A percentile compares a stretch with the other conserved stretches of the same genome.
phyloP scores from a whole-genome alignment of 495 filamentous ascomycete genomes.

The Xylaria longipes region DNA sequence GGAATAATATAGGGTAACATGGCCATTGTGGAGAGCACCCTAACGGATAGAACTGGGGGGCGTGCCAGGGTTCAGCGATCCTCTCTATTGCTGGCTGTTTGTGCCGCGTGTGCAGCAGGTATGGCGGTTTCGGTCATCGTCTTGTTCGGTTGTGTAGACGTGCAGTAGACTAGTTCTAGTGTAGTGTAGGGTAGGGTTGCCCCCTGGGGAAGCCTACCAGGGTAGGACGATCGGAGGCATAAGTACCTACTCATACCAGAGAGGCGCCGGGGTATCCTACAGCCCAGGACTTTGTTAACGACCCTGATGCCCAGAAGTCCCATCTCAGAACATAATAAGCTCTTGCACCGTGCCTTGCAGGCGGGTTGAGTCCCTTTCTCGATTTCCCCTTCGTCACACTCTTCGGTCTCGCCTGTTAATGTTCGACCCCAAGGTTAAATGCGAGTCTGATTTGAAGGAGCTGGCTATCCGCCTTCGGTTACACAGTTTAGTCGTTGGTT shows the following conservation, averaged over 20 bases:
- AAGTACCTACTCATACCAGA: too few relatives aligned
- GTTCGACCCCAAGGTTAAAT: conserved; percentile 35
- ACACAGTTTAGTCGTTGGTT: conserved; percentile 14
- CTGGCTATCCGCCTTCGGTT: conserved; percentile 20
- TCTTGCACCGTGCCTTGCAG: conserved; percentile 44
- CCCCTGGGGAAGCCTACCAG: conserved; percentile 18
- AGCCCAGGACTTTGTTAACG: not conserved
- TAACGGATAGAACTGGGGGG: conserved; percentile 21
- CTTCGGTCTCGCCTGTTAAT: conserved; percentile 20
- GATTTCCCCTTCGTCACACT: conserved; percentile 25
- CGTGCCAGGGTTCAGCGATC: conserved; percentile 24
- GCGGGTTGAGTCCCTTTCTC: conserved; percentile 30
- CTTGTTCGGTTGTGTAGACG: conserved; percentile 15
- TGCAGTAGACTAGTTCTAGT: conserved; percentile 3
- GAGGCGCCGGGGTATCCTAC: conserved; percentile 9
- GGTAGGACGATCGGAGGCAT: conserved; percentile 15
- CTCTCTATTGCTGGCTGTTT: conserved; percentile 27
- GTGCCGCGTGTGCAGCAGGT: conserved; percentile 42
- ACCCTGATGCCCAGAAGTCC: conserved; percentile 29
- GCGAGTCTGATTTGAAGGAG: conserved; percentile 29
- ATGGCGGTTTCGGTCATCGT: conserved; percentile 25
- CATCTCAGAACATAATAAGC: conserved; percentile 42
- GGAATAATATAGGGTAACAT: conserved; percentile 30
- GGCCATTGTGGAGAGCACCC: conserved; percentile 23
- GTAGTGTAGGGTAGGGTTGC: conserved; percentile 18